Evolutionary conservation across 768 basidiomycete genomes (phyloP), one percentile per base, ranked within the genome.

Genomic region (Aureoboletus auriporus): DNA sequence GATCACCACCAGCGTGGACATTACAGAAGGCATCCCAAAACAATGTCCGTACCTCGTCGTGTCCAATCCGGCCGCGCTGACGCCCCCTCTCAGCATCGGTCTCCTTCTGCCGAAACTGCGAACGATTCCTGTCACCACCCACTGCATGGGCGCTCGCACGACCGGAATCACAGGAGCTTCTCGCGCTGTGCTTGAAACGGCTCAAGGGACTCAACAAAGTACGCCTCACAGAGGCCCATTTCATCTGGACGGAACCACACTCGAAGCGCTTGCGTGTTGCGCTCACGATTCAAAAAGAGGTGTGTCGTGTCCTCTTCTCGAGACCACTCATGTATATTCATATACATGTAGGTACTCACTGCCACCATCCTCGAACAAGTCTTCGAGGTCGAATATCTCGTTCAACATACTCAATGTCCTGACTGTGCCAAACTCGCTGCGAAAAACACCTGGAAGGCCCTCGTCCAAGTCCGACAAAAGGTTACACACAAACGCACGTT

Each of bases 201-300:
- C 82, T 98, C 59, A 95, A 94, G 64, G 93, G 93, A 3, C 75
- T 98, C 20, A 86, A 83, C 59, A 94, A 92, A 74, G 93, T 98
- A 26, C 88, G 95, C 42, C 71, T 99, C 37, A 94, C 96, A n/a
- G 95, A 98, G 53, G 96, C 96, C 2, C 90, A 93, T 54, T 98
- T 98, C 67, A 92, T 98, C 61, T 99, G 96, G 96, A 99, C 96
- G 17, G 96, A 99, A 63, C 96, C 96, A 3, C 95, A 99, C 70
- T 93, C 90, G 34, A 93, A 94, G 63, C 80, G 96, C 33, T 67
- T 98, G 53, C 80, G 92, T 40, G 83, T 99, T 47, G 95, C 95
- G 45, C 71, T 99, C 59, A 96, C 95, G 0, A 93, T 99, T 53
- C 96, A 99, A 72, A 99, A 99, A 74, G 96, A 98, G 78, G 93